Evolutionary conservation across 352 stramenopile species (phyloP), one percentile per base, ranked within the genome.

Genomic region (Globisporangium canariense): DNA sequence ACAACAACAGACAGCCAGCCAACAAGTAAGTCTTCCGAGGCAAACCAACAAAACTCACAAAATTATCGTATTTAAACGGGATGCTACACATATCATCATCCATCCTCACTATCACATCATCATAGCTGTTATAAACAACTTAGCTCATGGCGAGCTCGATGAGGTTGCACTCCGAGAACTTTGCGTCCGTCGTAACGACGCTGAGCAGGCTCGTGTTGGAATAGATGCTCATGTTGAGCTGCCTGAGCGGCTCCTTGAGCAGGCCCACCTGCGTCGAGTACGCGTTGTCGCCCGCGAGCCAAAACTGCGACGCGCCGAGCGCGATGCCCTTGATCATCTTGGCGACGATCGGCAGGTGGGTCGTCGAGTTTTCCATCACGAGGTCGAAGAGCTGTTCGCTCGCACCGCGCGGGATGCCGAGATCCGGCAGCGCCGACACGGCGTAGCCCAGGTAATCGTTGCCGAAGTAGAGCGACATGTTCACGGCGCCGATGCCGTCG

Each of bases 391-490:
- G 49, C 73, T 89, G 78, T 28, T 74, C 59, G 36, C 58, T 79
- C 25, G 73, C 40, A 4, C 83, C 83, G 62, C 83, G 77, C n/a
- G 79, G 79, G 28, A 88, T 55, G 41, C 77, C 77, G 41, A 79
- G 55, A 49, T 77, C 60, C 9, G 77, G 70, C 38, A 78, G 68
- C 9, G 65, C 59, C 51, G 81, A 87, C 40, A 84, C 45, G 2
- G 78, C 78, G 62, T 89, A 87, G 20, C 83, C 83, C 40, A 92
- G 62, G 66, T 88, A 92, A 30, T 75, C 70, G 41, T 86, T 58
- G 13, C 69, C 63, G 66, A 82, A 88, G 75, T 89, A 89, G 36
- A 92, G 62, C 18, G 71, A 89, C 65, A 92, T 64, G 65, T 90
- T 92, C 51, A 92, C 76, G 50, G 71, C 65, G 45, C 79, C 83